Conservation (phyloP, 768 basidiomycete species). For the Antrodiella citrinella region DNA sequence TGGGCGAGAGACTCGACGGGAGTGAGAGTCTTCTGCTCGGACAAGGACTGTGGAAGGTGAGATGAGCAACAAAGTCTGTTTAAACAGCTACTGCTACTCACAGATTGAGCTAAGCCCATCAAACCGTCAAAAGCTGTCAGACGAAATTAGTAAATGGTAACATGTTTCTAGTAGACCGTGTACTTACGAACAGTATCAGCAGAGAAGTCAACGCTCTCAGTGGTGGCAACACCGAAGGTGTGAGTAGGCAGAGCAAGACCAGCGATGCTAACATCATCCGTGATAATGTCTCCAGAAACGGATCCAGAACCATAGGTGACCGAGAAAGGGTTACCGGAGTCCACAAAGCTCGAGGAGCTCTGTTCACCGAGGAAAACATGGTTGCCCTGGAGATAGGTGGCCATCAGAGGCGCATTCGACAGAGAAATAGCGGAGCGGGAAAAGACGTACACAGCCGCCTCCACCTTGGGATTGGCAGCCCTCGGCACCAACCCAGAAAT, state of each 20-base stretch:
- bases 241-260: constrained; percentile 50
- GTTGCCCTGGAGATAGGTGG: constrained; percentile 39
- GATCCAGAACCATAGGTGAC: constrained; percentile 65
- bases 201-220: constrained; percentile 59
- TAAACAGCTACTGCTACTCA: constrained; percentile 24
- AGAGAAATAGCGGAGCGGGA: too few relatives aligned
- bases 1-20: constrained; percentile 64
- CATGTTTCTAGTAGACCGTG: too few relatives aligned
- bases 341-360: constrained; percentile 55
- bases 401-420: too few relatives aligned
- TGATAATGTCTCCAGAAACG: constrained; percentile 56
- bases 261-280: constrained; percentile 57
- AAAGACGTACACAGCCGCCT: constrained; percentile 31
- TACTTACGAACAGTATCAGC: constrained; percentile 22
- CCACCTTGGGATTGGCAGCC: constrained; percentile 25
- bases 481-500: constrained; percentile 35
- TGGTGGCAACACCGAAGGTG: constrained; percentile 57
- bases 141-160: too few relatives aligned
- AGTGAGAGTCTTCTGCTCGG: constrained; percentile 54
- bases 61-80: not conserved
- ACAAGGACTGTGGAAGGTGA: constrained; percentile 37
- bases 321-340: constrained; percentile 40
- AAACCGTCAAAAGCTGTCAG: constrained; percentile 53
- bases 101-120: constrained; percentile 72
- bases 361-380: constrained; percentile 59